A percentile compares a stretch with the other conserved stretches of the same genome.
Conservation (phyloP, 371 early-diverging fungal species). For the Apophysomyces elegans region DNA sequence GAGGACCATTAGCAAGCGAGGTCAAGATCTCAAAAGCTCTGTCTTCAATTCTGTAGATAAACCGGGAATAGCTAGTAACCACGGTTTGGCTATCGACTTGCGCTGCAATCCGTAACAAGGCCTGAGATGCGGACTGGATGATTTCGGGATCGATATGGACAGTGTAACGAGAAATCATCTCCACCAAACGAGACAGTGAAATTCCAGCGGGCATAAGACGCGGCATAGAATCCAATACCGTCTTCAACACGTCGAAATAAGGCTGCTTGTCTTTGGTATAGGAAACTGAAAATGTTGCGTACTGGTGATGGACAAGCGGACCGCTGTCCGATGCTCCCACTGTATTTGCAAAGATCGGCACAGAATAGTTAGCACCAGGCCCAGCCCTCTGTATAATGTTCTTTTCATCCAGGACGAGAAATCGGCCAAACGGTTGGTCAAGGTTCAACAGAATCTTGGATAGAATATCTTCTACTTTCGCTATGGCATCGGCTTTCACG, state of each 20-base stretch:
- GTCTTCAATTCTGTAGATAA: slow-evolving; percentile 65
- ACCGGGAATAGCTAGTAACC: slow-evolving; percentile 58
- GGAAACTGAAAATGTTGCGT: slow-evolving; percentile 59
- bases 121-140: slow-evolving; percentile 67
- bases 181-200: slow-evolving; percentile 65
- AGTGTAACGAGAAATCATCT: slow-evolving; percentile 77
- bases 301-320: slow-evolving; percentile 62
- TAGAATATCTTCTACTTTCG: slow-evolving; percentile 59
- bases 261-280: slow-evolving; percentile 71
- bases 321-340: slow-evolving; percentile 33
- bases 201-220: slow-evolving; percentile 74
- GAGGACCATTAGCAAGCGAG: slow-evolving; percentile 43
- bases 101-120: slow-evolving; percentile 68
- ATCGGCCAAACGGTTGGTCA: slow-evolving; percentile 59
- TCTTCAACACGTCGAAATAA: slow-evolving; percentile 68
- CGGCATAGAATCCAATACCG: slow-evolving; percentile 76
- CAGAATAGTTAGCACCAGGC: slow-evolving; percentile 31
- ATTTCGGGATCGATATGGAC: slow-evolving; percentile 86
- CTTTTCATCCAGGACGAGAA: slow-evolving; percentile 56
- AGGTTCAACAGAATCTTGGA: slow-evolving; percentile 56
- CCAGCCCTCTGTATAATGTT: slow-evolving; percentile 46
- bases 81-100: slow-evolving; percentile 68
- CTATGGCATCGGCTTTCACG: slow-evolving; percentile 53
- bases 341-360: slow-evolving; percentile 41
- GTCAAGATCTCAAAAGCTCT: slow-evolving; percentile 59